Percentiles rank a stretch among this genome's conserved stretches.
Conservation (phyloP, 2,329 filamentous ascomycete species). For the Paecilomyces sp. region DNA sequence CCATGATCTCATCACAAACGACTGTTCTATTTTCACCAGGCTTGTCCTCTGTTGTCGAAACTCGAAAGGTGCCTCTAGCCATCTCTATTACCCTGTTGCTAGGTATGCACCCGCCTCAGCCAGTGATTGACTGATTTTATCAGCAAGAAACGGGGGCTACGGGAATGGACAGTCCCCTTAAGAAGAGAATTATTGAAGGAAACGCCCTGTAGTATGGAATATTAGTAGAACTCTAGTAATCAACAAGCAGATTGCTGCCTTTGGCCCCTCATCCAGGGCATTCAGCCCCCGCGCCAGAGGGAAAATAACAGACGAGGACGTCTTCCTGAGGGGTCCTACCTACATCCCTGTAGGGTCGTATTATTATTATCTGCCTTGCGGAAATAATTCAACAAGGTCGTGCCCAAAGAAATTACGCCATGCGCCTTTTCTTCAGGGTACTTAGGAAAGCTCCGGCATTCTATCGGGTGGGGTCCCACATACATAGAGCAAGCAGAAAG, state of each 20-base stretch:
- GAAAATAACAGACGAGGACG: neutral
- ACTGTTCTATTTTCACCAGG: neutral
- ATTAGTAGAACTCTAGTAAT: neutral
- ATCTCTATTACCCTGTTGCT: neutral
- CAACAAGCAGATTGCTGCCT: neutral
- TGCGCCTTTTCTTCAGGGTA: neutral
- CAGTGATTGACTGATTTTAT: neutral
- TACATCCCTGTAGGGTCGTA: neutral
- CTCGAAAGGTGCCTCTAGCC: neutral
- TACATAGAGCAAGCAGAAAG: neutral
- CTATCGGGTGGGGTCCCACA: neutral
- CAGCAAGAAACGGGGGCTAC: neutral
- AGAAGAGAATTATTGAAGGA: neutral
- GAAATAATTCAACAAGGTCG: neutral
- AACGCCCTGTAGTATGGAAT: neutral
- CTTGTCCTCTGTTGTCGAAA: neutral
- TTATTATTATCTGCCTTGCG: neutral
- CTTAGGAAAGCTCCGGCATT: neutral
- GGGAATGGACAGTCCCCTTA: neutral
- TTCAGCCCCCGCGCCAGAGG: neutral
- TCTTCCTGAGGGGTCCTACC: neutral
- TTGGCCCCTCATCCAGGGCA: neutral
- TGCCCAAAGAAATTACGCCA: neutral
- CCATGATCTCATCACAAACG: neutral
- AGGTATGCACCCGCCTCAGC: neutral